phyloP scores from a whole-genome alignment of 805 yeast genomes.

The Kuraishia borneana region DNA sequence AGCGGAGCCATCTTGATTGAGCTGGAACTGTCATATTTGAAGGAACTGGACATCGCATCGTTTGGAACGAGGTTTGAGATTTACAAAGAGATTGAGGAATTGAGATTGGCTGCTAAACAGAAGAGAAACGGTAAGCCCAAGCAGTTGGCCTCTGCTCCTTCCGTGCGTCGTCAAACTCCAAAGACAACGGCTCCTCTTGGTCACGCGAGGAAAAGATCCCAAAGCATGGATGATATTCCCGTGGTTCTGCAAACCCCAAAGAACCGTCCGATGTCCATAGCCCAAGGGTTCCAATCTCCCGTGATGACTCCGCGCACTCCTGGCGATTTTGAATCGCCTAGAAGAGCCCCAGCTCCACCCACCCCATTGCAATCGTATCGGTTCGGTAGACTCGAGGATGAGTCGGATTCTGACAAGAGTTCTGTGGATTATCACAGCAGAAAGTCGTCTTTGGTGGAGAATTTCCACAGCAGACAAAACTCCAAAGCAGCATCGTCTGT shows the following conservation, averaged over 20 bases:
- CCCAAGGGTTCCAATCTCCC: not conserved
- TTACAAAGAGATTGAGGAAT: constrained; percentile 74
- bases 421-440: constrained; percentile 2
- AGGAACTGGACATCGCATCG: constrained; percentile 83
- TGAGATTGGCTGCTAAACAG: constrained; percentile 23
- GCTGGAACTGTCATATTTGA: constrained; percentile 74
- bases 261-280: constrained; percentile 1
- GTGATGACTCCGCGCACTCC: constrained; percentile 8
- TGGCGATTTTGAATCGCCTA: constrained; percentile 46
- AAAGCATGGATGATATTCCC: constrained; percentile 33
- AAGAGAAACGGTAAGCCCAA: constrained; percentile 1
- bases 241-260: not conserved
- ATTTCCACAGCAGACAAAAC: constrained; percentile 14
- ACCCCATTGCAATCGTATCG: too few relatives aligned
- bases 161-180: constrained; percentile 3
- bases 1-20: constrained; percentile 80
- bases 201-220: constrained; percentile 38
- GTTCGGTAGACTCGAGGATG: too few relatives aligned
- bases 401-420: not conserved
- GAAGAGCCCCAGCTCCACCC: constrained; percentile 68
- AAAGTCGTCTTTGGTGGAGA: constrained; percentile 6
- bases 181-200: constrained; percentile 6
- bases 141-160: constrained; percentile 7
- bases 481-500: constrained; percentile 23
- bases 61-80: constrained; percentile 95